Percentiles rank a stretch among this genome's conserved stretches.
phyloP scores from a whole-genome alignment of 1,284 basidiomycete genomes.

The Erythrobasidium hasegawianum region DNA sequence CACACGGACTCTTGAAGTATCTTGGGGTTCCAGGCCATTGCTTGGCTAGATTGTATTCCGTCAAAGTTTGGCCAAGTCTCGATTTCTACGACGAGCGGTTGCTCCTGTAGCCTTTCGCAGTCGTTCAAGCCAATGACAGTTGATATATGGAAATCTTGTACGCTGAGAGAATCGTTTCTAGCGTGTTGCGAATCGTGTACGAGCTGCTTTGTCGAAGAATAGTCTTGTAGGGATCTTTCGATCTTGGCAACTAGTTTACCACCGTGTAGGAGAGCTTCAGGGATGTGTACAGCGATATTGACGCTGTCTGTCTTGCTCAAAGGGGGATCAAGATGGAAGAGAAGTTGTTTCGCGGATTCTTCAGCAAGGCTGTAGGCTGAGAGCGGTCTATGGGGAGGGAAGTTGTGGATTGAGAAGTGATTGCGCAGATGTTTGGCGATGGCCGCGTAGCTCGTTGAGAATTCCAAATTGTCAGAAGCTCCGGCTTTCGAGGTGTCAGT shows the following conservation, averaged over 20 bases:
- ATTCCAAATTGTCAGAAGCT: constrained; percentile 57
- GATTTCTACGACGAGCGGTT: constrained; percentile 31
- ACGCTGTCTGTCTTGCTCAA: constrained; percentile 51
- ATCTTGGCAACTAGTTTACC: constrained; percentile 54
- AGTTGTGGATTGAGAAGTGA: constrained; percentile 42
- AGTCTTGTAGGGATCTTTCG: constrained; percentile 38
- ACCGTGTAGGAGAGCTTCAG: constrained; percentile 59
- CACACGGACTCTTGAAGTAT: constrained; percentile 18
- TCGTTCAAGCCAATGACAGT: constrained; percentile 35
- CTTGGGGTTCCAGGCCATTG: constrained; percentile 16
- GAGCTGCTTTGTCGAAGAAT: constrained; percentile 6
- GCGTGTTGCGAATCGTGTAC: not conserved
- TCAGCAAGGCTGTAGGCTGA: constrained; percentile 32
- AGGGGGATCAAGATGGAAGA: constrained; percentile 54
- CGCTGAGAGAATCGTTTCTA: constrained; percentile 17
- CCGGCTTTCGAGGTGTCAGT: constrained; percentile 59
- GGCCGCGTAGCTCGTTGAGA: constrained; percentile 53
- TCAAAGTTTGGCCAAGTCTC: constrained; percentile 34
- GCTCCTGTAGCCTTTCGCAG: constrained; percentile 30
- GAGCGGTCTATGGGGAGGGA: not conserved
- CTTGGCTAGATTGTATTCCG: not conserved
- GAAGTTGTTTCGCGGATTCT: constrained; percentile 43
- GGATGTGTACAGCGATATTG: constrained; percentile 54
- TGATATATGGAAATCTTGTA: constrained; percentile 41
- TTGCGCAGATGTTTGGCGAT: constrained; percentile 47